phyloP scores from a whole-genome alignment of 805 yeast genomes.

The Yarrowia yakushimensis region DNA sequence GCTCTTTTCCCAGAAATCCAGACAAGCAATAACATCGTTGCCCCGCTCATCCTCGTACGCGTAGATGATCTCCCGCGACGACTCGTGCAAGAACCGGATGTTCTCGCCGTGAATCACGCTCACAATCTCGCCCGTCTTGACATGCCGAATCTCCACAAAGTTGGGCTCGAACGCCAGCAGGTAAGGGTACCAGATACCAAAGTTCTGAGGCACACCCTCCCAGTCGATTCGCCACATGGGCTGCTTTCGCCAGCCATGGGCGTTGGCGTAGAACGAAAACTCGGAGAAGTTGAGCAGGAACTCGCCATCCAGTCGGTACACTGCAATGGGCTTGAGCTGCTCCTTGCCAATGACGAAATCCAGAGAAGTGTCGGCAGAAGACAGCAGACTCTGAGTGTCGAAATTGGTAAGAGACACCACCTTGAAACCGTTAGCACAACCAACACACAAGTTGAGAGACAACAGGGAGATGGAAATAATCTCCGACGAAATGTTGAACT shows the following conservation, averaged over 20 bases:
- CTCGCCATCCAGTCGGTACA: slow-evolving; percentile 84
- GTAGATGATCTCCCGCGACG: slow-evolving; percentile 88
- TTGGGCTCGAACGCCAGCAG: slow-evolving; percentile 83
- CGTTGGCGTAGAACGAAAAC: slow-evolving; percentile 89
- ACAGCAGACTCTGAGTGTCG: slow-evolving; percentile 82
- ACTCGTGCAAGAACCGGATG: slow-evolving; percentile 81
- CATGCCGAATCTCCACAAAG: slow-evolving; percentile 88
- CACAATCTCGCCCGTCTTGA: slow-evolving; percentile 79
- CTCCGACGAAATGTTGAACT: slow-evolving; percentile 79
- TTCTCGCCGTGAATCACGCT: slow-evolving; percentile 91
- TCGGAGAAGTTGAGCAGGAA: slow-evolving; percentile 86
- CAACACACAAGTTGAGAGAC: slow-evolving; percentile 85
- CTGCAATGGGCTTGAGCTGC: slow-evolving; percentile 81
- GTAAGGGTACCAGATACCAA: slow-evolving; percentile 93
- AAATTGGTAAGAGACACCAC: slow-evolving; percentile 82
- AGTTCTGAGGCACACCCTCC: slow-evolving; percentile 94
- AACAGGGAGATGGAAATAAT: slow-evolving; percentile 89
- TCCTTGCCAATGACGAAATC: slow-evolving; percentile 88
- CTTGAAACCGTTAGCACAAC: slow-evolving; percentile 95
- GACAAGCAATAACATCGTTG: slow-evolving; percentile 83
- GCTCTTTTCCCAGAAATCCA: slow-evolving; percentile 71
- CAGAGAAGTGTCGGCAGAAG: slow-evolving; percentile 96
- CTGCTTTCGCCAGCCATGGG: slow-evolving; percentile 94
- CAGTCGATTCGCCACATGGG: slow-evolving; percentile 92
- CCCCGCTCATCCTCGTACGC: slow-evolving; percentile 90